Conservation (phyloP, 345 rosid genomes). For the Eucalyptus caleyi region DNA sequence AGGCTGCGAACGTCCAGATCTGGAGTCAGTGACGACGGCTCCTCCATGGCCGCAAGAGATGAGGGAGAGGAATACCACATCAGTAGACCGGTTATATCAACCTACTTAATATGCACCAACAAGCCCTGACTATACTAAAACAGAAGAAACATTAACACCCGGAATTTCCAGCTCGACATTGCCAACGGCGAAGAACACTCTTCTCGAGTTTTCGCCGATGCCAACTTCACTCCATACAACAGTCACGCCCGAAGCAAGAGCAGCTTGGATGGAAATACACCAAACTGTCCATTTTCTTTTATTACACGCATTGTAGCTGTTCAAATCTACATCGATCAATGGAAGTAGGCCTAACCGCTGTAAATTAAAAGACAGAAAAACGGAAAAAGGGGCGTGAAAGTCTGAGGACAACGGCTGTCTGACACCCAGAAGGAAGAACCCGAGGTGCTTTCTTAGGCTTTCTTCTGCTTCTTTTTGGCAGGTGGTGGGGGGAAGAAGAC, state of each 20-base stretch:
- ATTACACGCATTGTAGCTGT: neutral
- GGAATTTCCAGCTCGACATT: neutral
- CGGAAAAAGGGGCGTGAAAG: neutral
- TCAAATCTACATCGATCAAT: neutral
- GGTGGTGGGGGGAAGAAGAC: conserved; percentile 40
- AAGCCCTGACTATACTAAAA: neutral
- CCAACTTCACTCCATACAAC: neutral
- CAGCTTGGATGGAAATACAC: neutral
- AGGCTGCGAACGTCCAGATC: neutral
- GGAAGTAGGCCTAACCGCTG: neutral
- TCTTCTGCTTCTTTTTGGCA: conserved; percentile 50
- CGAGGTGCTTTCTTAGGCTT: conserved; percentile 18
- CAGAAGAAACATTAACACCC: neutral
- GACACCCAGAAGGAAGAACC: neutral
- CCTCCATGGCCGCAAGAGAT: neutral
- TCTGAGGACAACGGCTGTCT: neutral
- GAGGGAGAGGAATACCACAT: neutral
- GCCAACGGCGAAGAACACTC: neutral
- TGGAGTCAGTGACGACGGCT: neutral
- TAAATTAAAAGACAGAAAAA: neutral
- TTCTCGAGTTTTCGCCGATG: neutral
- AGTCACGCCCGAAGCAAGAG: neutral
- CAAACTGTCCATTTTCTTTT: neutral
- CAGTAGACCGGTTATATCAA: neutral
- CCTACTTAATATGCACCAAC: neutral